Conservation (phyloP, 176 grass and related monocot genomes). For the Cymbopogon citratus region DNA sequence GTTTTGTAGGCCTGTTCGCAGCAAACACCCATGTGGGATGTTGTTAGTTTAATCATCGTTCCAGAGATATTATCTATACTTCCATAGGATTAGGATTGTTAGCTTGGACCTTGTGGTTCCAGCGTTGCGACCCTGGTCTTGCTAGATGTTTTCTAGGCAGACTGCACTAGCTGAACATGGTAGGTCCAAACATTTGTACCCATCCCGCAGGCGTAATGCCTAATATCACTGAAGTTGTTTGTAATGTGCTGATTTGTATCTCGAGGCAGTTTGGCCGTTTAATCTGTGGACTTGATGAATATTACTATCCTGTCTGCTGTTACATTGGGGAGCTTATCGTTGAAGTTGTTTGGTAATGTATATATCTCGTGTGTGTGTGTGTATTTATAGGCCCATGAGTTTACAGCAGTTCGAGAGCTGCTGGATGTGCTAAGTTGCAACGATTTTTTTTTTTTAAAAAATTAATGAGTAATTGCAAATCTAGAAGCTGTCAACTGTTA, state of each 20-base stretch:
- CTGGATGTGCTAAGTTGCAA: too few relatives aligned
- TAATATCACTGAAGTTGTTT: neutral
- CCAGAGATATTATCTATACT: neutral
- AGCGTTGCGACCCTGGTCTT: neutral
- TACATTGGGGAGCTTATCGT: too few relatives aligned
- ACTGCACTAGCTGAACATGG: neutral
- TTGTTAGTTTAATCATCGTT: conserved; percentile 4
- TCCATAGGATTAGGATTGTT: conserved; percentile 8
- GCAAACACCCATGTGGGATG: neutral
- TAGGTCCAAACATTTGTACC: neutral
- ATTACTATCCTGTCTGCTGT: too few relatives aligned
- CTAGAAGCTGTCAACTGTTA: too few relatives aligned
- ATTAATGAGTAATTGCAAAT: too few relatives aligned
- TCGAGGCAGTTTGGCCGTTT: neutral
- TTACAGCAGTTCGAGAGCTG: too few relatives aligned
- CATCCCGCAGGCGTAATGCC: neutral
- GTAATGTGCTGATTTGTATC: neutral
- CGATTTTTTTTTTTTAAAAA: too few relatives aligned
- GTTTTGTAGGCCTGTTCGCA: conserved; percentile 40
- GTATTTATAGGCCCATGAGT: too few relatives aligned
- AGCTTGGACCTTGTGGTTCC: conserved; percentile 8
- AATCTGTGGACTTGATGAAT: neutral
- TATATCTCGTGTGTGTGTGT: too few relatives aligned
- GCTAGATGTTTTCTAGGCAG: neutral
- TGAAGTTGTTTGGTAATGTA: too few relatives aligned